These are phyloP conservation scores for Nigrograna mackinnonii DNA, from an alignment of 2,329 filamentous ascomycete species.

Conservation along the genomic window DNA sequence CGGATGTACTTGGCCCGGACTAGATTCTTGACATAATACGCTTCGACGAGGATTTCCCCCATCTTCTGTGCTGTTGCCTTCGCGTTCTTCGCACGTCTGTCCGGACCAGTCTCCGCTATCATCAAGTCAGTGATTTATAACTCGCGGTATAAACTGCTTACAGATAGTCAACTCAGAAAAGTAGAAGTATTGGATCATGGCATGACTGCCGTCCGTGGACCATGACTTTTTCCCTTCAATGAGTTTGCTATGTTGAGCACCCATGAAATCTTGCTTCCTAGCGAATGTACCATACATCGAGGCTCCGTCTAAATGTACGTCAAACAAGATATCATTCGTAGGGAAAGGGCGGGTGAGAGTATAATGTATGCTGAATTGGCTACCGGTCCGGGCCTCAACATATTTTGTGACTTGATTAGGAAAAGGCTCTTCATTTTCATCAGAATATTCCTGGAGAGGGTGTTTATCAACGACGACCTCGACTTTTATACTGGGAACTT, in stretches of 20 bases:
- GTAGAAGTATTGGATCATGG: background rate
- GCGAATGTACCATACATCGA: background rate
- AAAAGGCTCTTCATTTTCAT: slow-evolving; percentile 11
- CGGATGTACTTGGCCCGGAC: background rate
- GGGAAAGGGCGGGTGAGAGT: slow-evolving; percentile 4
- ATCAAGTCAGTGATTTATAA: background rate
- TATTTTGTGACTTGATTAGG: slow-evolving; percentile 23
- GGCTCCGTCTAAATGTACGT: background rate
- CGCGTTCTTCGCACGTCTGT: background rate
- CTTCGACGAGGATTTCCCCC: background rate
- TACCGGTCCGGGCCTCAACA: slow-evolving; percentile 24
- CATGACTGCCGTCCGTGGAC: background rate
- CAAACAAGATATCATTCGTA: background rate
- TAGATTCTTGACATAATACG: slow-evolving; percentile 3
- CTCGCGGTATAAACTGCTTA: background rate
- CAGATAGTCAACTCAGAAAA: background rate
- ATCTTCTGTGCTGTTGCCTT: background rate
- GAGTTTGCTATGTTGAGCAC: background rate
- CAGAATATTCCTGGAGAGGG: slow-evolving; percentile 22
- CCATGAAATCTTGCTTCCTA: background rate
- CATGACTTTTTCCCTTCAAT: background rate
- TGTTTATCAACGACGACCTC: slow-evolving; percentile 20
- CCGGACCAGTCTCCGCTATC: background rate
- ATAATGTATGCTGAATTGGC: slow-evolving; percentile 18
- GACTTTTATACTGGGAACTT: slow-evolving; percentile 16